Conservation (phyloP, 768 basidiomycete genomes). For the Glaciozyma martinii region DNA sequence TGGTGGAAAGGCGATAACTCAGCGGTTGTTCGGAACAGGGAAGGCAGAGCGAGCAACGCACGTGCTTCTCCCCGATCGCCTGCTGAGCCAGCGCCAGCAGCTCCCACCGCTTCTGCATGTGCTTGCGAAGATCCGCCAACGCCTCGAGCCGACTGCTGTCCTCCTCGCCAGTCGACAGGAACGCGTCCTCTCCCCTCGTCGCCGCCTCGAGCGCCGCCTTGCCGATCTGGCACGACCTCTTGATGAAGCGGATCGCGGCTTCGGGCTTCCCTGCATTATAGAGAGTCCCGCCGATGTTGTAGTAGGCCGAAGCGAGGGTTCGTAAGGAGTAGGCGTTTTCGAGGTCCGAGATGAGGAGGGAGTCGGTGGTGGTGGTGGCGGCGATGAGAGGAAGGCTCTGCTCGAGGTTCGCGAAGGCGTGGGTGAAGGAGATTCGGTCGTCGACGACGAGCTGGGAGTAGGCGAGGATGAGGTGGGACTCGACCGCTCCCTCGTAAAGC, state of each 20-base stretch:
- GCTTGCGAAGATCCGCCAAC: constrained; percentile 37
- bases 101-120: constrained; percentile 67
- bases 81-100: constrained; percentile 66
- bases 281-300: constrained; percentile 41
- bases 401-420: constrained; percentile 7
- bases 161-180: background rate
- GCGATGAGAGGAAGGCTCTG: constrained; percentile 22
- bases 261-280: constrained; percentile 58
- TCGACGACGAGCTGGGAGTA: constrained; percentile 14
- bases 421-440: constrained; percentile 12
- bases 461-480: constrained; percentile 20
- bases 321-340: constrained; percentile 33
- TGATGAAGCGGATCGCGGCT: constrained; percentile 59
- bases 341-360: constrained; percentile 1
- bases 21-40: background rate
- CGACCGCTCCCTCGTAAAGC: constrained; percentile 6
- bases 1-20: no score
- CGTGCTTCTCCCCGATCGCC: constrained; percentile 69
- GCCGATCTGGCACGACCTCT: constrained; percentile 54
- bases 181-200: constrained; percentile 34
- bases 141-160: constrained; percentile 1
- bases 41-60: constrained; percentile 34
- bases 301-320: constrained; percentile 35
- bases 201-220: constrained; percentile 42
- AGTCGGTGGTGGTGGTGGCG: background rate